Base-by-base conservation (phyloP, 1,284 basidiomycete species). In the Golubevia pallescens region DNA sequence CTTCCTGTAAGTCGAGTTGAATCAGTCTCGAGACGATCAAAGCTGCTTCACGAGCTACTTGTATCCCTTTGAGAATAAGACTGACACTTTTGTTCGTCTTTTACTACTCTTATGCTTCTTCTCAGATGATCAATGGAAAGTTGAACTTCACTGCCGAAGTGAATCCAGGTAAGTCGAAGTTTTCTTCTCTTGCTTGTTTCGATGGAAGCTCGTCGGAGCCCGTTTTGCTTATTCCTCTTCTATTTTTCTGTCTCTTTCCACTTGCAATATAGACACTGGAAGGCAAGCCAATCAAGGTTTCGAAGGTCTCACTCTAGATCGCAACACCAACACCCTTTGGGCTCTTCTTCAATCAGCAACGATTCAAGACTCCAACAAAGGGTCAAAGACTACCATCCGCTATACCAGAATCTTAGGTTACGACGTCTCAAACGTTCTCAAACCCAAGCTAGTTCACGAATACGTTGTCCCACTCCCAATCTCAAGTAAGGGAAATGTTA, bases 281-380 rank as follows among this genome's bases (percentile, higher is more conserved):
- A 85, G 88, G 23, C 79, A 80, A 1, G 86, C 81, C 1, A 89
- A 89, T 73, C 87, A 88, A 75, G 90, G 91, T 2, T 89, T 91
- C 62, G 90, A 92, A 78, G 89, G 89, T 7, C 86, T 92, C n/a
- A 90, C 91, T 0, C 67, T 89, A 2, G 89, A 90, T 63, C 80
- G 87, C 8, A 78, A 86, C 6, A 89, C 89, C 4, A 82, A 84
- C 10, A 88, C 87, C 2, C 86, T 92, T 0, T 92, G 90, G 70
- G 90, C 88, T 0, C 88, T 91, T 68, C 87, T 92, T 0, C 91
- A 92, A 73, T 88, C 88, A 8, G 91, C 90, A 1, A 89, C 89
- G 0, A 88, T 91, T 6, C 91, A 92, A 72, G 91, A 92, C 70
- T 67, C 81, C 19, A 90, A 90, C 14, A 68, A 66, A 13, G 74